These are phyloP conservation scores for Russula vinacea DNA, from an alignment of 768 basidiomycete species.

Conservation along the genomic window DNA sequence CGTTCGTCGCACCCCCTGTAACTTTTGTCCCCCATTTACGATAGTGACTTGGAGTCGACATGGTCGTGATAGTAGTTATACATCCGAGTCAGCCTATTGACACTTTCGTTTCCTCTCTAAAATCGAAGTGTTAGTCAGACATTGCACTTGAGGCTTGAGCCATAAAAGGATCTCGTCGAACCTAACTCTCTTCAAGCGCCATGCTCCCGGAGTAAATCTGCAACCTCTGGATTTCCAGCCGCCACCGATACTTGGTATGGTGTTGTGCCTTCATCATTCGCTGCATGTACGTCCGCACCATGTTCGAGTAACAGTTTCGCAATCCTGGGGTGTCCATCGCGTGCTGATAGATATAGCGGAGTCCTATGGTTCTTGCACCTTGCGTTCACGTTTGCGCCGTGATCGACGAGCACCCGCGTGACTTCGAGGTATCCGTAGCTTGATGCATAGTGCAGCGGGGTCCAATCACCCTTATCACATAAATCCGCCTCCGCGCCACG, in stretches of 20 bases:
- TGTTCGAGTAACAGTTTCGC: not conserved
- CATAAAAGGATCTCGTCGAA: not conserved
- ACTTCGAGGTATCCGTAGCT: not conserved
- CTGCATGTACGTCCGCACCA: not conserved
- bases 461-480: not conserved
- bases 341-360: conserved; percentile 2
- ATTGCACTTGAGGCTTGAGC: not conserved
- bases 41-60: too few relatives aligned
- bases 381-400: conserved; percentile 7
- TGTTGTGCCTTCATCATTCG: not conserved
- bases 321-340: not conserved
- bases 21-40: too few relatives aligned
- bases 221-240: not conserved
- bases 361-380: not conserved
- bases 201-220: not conserved
- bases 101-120: too few relatives aligned
- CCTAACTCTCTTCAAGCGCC: not conserved
- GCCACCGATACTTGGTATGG: not conserved
- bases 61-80: too few relatives aligned
- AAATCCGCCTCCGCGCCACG: conserved; percentile 7
- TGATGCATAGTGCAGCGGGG: conserved; percentile 8
- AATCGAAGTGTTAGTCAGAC: not conserved
- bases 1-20: too few relatives aligned
- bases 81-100: too few relatives aligned
- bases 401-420: not conserved